A percentile compares a stretch with the other conserved stretches of the same genome.
phyloP scores from a whole-genome alignment of 495 filamentous ascomycete genomes.

The Delitschia confertaspora region DNA sequence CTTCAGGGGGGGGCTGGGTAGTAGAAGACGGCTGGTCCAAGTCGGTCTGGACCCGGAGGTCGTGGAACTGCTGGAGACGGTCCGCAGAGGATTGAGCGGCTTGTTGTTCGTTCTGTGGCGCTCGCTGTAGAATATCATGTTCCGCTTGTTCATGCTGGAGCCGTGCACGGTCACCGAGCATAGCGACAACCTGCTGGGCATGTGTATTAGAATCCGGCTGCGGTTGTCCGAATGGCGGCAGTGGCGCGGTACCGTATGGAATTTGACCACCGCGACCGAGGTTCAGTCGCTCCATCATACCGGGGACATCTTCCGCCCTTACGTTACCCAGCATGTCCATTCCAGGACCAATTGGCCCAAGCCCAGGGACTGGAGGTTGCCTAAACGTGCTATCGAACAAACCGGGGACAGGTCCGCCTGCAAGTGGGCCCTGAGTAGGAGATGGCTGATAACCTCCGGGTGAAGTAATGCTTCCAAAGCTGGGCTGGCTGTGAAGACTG shows the following conservation, averaged over 20 bases:
- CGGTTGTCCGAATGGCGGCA: slow-evolving; percentile 44
- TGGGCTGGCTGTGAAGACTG: slow-evolving; percentile 91
- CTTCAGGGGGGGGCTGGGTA: slow-evolving; percentile 17
- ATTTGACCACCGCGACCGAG: slow-evolving; percentile 45
- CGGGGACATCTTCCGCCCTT: slow-evolving; percentile 53
- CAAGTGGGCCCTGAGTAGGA: slow-evolving; percentile 61
- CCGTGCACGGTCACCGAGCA: slow-evolving; percentile 53
- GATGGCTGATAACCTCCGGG: slow-evolving; percentile 66
- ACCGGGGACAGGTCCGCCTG: slow-evolving; percentile 47
- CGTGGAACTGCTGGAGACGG: slow-evolving; percentile 56
- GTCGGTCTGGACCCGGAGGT: slow-evolving; percentile 47
- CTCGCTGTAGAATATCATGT: slow-evolving; percentile 42
- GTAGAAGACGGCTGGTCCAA: slow-evolving; percentile 28
- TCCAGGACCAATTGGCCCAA: slow-evolving; percentile 47
- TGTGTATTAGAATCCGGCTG: slow-evolving; percentile 44
- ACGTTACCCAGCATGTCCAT: slow-evolving; percentile 42
- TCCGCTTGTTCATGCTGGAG: slow-evolving; percentile 57
- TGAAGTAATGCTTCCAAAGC: slow-evolving; percentile 86
- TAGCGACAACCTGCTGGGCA: slow-evolving; percentile 49
- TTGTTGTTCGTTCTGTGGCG: slow-evolving; percentile 39
- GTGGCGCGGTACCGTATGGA: slow-evolving; percentile 44
- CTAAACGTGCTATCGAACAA: slow-evolving; percentile 66
- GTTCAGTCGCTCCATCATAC: slow-evolving; percentile 52
- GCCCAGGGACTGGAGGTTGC: slow-evolving; percentile 35
- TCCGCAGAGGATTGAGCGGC: slow-evolving; percentile 44